These are phyloP conservation scores for Ogataea methylovora DNA, from an alignment of 805 yeast species.

Conservation along the genomic window DNA sequence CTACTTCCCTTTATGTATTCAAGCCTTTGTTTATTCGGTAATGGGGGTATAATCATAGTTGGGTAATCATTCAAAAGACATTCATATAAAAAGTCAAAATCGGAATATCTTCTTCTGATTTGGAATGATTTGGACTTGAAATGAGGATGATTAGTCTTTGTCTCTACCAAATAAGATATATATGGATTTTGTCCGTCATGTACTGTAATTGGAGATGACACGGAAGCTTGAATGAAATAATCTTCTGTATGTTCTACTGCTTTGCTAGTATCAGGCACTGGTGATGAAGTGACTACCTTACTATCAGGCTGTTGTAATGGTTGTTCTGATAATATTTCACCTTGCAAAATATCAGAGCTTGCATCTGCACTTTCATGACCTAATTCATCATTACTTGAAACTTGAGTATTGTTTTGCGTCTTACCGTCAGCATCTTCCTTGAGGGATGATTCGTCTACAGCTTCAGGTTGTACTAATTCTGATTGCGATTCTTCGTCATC, in stretches of 20 bases:
- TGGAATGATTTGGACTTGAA: constrained; percentile 36
- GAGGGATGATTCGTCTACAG: no score
- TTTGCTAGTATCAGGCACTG: no score
- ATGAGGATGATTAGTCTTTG: constrained; percentile 55
- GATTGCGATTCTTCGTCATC: neutral
- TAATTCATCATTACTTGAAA: no score
- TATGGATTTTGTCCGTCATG: constrained; percentile 71
- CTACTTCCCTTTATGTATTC: constrained; percentile 94
- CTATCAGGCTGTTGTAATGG: no score
- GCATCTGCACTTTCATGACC: no score
- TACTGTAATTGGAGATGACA: constrained; percentile 60
- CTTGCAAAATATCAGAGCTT: no score
- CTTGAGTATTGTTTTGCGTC: no score
- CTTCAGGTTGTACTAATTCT: no score
- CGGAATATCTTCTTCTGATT: constrained; percentile 79
- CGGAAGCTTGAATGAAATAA: constrained; percentile 31
- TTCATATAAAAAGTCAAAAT: constrained; percentile 72
- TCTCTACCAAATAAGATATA: constrained; percentile 62
- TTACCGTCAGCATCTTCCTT: no score
- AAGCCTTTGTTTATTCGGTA: constrained; percentile 86
- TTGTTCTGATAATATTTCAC: no score
- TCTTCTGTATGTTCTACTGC: constrained; percentile 2
- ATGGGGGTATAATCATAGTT: constrained; percentile 81
- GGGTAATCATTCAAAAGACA: constrained; percentile 75
- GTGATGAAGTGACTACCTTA: no score